A percentile compares a stretch with the other conserved stretches of the same genome.
phyloP scores from a whole-genome alignment of 1,284 basidiomycete species.

The Leccinum insolens region DNA sequence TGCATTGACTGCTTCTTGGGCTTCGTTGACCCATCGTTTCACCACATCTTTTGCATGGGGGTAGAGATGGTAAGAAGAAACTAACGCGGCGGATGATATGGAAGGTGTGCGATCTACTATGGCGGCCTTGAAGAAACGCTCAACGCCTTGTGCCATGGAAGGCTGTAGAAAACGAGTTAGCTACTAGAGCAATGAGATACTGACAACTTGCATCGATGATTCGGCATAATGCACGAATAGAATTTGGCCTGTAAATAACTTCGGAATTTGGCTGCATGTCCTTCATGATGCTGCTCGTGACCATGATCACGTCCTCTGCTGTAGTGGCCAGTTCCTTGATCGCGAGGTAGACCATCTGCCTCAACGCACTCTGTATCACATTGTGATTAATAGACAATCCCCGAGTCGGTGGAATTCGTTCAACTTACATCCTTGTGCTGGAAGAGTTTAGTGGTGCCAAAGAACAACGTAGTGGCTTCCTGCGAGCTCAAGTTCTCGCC shows the following conservation, averaged over 20 bases:
- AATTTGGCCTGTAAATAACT: slow-evolving; percentile 98
- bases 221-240: slow-evolving; percentile 93
- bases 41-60: slow-evolving; percentile 93
- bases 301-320: slow-evolving; percentile 99
- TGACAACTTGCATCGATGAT: slow-evolving; percentile 90
- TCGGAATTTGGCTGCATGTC: slow-evolving; percentile 99
- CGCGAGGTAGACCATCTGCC: slow-evolving; percentile 98
- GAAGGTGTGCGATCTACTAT: slow-evolving; percentile 97
- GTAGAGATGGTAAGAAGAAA: slow-evolving; percentile 97
- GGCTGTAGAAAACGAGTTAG: slow-evolving; percentile 52
- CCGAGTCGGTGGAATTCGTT: slow-evolving; percentile 5
- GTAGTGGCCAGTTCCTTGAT: slow-evolving; percentile 97
- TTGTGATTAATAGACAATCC: slow-evolving; percentile 11
- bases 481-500: slow-evolving; percentile 96
- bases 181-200: slow-evolving; percentile 8
- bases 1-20: slow-evolving; percentile 93
- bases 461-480: slow-evolving; percentile 98
- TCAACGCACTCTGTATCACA: slow-evolving; percentile 76
- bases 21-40: slow-evolving; percentile 98
- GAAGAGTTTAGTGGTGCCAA: slow-evolving; percentile 98
- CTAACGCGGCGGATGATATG: slow-evolving; percentile 94
- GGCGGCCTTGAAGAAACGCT: slow-evolving; percentile 99
- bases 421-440: slow-evolving; percentile 96
- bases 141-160: slow-evolving; percentile 97
- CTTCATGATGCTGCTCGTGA: slow-evolving; percentile 99